These are phyloP conservation scores for Cystobasidium slooffiae DNA, from an alignment of 1,284 basidiomycete species.

Conservation along the genomic window DNA sequence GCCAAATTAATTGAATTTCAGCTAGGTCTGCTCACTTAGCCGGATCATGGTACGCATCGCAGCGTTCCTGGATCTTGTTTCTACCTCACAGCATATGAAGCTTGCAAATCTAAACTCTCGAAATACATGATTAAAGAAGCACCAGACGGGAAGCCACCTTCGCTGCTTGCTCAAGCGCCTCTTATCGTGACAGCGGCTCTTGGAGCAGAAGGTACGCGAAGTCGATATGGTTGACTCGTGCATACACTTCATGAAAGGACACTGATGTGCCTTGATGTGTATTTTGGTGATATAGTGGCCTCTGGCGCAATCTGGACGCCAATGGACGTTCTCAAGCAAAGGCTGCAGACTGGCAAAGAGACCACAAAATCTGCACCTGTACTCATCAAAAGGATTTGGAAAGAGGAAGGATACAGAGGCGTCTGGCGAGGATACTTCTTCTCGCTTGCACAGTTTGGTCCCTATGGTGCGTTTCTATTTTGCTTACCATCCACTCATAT, in stretches of 20 bases:
- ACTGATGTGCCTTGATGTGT: not conserved
- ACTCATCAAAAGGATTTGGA: conserved; percentile 48
- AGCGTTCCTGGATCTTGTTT: conserved; percentile 49
- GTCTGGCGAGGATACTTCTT: conserved; percentile 39
- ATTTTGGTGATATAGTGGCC: conserved; percentile 40
- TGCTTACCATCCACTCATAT: not conserved
- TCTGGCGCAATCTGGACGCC: conserved; percentile 52
- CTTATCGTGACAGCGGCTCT: conserved; percentile 50
- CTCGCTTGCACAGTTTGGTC: conserved; percentile 27
- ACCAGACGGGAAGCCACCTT: conserved; percentile 44
- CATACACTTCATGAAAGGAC: too few relatives aligned
- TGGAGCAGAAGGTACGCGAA: conserved; percentile 47
- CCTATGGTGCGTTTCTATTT: conserved; percentile 9
- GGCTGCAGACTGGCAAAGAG: conserved; percentile 50
- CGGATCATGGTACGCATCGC: not conserved
- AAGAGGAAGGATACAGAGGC: conserved; percentile 48
- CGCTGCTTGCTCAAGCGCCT: conserved; percentile 49
- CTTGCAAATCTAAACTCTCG: conserved; percentile 16
- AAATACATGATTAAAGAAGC: not conserved
- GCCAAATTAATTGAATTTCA: not conserved
- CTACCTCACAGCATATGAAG: conserved; percentile 51
- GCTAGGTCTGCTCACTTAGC: not conserved
- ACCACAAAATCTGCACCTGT: conserved; percentile 47
- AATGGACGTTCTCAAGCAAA: conserved; percentile 51
- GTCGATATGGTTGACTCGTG: too few relatives aligned